Percentiles rank a stretch among this genome's conserved stretches.
These are phyloP conservation scores for Pseudocercospora fuligena DNA, from an alignment of 2,329 filamentous ascomycete species.

Conservation along the genomic window DNA sequence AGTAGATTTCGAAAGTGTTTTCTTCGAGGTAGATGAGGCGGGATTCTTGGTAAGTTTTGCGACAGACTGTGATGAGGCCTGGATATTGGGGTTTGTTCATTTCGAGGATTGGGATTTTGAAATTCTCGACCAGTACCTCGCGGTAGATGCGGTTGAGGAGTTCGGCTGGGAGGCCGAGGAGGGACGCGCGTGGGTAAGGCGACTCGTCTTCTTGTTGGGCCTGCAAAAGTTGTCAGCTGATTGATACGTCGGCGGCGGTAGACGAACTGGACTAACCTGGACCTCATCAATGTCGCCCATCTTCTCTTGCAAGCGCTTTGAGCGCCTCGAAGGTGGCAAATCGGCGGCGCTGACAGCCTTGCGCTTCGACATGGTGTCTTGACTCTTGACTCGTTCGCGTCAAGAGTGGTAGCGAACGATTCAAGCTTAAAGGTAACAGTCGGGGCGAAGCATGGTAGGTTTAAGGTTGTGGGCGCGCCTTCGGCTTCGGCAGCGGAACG, in stretches of 20 bases:
- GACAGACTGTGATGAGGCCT: constrained; percentile 51
- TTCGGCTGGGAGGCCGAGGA: constrained; percentile 45
- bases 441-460: not conserved
- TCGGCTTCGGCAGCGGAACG: not conserved
- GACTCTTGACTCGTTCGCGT: too few species aligned
- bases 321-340: not conserved
- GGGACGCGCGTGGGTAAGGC: not conserved
- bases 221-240: too few species aligned
- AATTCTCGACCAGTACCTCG: constrained; percentile 43
- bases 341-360: not conserved
- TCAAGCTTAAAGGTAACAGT: not conserved
- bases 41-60: constrained; percentile 47
- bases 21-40: constrained; percentile 53
- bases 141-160: constrained; percentile 53
- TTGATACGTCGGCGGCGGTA: not conserved
- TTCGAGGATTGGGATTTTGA: constrained; percentile 41
- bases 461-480: not conserved
- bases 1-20: constrained; percentile 44
- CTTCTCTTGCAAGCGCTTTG: not conserved
- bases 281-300: not conserved
- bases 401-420: not conserved
- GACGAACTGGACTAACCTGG: not conserved
- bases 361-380: not conserved
- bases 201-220: not conserved
- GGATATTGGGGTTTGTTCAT: constrained; percentile 39